Base-by-base conservation (phyloP, 176 grass and related monocot species). In the Raddia guianensis region DNA sequence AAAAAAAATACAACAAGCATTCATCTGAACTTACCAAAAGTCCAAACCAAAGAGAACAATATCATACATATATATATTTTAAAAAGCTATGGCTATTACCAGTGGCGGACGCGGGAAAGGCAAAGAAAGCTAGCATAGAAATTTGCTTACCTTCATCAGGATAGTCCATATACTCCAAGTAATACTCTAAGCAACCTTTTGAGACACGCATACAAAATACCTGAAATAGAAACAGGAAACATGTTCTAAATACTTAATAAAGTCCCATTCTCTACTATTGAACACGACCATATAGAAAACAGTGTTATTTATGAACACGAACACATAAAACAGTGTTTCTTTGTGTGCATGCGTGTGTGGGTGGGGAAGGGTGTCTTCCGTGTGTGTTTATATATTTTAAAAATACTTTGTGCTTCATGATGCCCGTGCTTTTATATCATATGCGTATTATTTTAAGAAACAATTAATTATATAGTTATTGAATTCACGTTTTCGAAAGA, bases 151-250 rank as follows among this genome's bases (percentile, higher is more conserved):
- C 57, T 86, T 97, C 76, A 6, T 52, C 89, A 42, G 80, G 64
- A 78, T 84, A 97, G 42, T 94, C 91, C 76, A 68, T 71, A 49
- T 86, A 94, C 55, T 94, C 68, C 73, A 94, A 79, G 37, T 40
- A 73, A 76, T 63, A 94, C 70, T 87, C 75, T 63, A 82, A 32
- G 49, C 85, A 37, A 47, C 82, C 47, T 16, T 64, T 68, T 12
- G 50, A 34, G 20, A 69, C 83, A 37, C 82, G 51, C 32, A 68
- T 90, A 66, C 70, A 44, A 6, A 56, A 63, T 63, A 94, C 76
- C 94, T 97, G 73, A 62, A 83, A 85, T 61, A 19, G 4, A 70
- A 45, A 34, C 45, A 76, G 49, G 33, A 2, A 18, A 9, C 7
- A 8, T 46, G 43, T 49, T 44, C 83, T 19, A 19, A 19, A 56